phyloP scores from a whole-genome alignment of 2,329 filamentous ascomycete genomes.

The Huntiella bhutanensis region DNA sequence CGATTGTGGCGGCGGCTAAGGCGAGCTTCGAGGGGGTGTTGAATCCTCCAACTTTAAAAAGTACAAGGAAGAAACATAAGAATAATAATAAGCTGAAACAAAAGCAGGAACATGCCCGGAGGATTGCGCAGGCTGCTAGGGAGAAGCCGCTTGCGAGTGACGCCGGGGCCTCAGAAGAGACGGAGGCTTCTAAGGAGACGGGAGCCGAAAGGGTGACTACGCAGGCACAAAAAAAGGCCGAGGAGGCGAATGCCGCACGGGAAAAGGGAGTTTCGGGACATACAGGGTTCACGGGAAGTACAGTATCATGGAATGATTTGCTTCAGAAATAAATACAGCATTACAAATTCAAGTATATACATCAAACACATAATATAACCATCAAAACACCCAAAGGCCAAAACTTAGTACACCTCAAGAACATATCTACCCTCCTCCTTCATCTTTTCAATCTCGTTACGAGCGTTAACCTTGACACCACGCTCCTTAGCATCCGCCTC shows the following conservation, averaged over 20 bases:
- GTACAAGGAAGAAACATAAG: background rate
- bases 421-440: slow-evolving; percentile 94
- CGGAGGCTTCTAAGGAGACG: slow-evolving; percentile 13
- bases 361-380: background rate
- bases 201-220: slow-evolving; percentile 19
- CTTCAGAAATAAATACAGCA: background rate
- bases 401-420: slow-evolving; percentile 72
- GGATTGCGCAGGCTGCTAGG: background rate
- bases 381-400: background rate
- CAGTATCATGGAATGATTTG: slow-evolving; percentile 23
- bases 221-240: slow-evolving; percentile 1
- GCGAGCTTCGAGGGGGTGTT: background rate
- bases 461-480: slow-evolving; percentile 65
- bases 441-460: slow-evolving; percentile 86
- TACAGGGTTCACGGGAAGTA: slow-evolving; percentile 15
- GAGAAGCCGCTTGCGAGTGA: background rate
- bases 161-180: background rate
- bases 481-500: slow-evolving; percentile 48
- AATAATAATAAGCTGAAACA: background rate
- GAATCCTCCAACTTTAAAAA: background rate
- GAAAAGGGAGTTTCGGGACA: slow-evolving; percentile 15
- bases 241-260: background rate
- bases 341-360: background rate
- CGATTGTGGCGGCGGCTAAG: slow-evolving; percentile 1
- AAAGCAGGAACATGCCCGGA: background rate